Evolutionary conservation across 2,329 filamentous ascomycete species (phyloP), one percentile per base, ranked within the genome.

Genomic region (Rhynchosporium graminicola): DNA sequence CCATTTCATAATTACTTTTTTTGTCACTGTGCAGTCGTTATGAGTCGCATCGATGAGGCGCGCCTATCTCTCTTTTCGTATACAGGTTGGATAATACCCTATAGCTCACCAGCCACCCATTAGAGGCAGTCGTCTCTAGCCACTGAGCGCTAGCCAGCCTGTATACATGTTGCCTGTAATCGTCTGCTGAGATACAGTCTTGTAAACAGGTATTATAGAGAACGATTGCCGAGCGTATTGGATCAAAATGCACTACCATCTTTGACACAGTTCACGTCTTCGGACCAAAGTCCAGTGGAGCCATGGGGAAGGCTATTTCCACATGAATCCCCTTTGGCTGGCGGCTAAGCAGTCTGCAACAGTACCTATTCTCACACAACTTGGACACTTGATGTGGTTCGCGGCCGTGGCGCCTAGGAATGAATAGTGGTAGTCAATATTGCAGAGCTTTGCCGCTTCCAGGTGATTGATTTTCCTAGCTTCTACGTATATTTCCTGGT

Each of bases 351-450:
- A 31, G 28, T 42, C 52, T 56, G 26, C 52, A 15, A 42, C 10
- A 46, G 20, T 20, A 20, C 20, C 54, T 57, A 45, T 33, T 57
- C 40, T 28, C 15, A 57, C 54, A 33, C 6, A n/a, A 28, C 29
- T 26, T 46, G 13, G 50, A 36, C 54, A 36, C 33, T 20, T 54
- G 48, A 60, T 45, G 26, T 46, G 40, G 38, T 46, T 56, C 38
- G 38, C 38, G 29, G 38, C 52, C 43, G 12, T 26, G 42, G 54
- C 54, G 54, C 54, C 26, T 45, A 28, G 12, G 26, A 20, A n/a
- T 7, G 13, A 8, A 36, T 13, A 15, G 33, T 6, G 5, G 33
- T 36, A 10, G 33, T 6, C 33, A 36, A 36, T 6, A 36, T 36
- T 15, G 33, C n/a, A 45, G 28, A 57, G 42, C 40, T 26, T 43